Conservation (phyloP, 78 protist species). For the Dictyostelium capitatum region DNA sequence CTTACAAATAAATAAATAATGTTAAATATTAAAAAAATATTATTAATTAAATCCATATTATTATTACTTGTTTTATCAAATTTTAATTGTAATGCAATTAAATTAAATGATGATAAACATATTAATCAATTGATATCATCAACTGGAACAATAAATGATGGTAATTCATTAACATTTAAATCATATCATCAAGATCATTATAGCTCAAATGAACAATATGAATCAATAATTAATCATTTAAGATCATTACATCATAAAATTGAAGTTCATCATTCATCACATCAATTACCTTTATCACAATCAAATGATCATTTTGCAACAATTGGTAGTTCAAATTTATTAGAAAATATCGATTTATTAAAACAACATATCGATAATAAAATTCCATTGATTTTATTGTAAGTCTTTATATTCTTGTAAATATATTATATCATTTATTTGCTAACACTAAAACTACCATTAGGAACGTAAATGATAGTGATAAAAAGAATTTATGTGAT, state of each 20-base stretch:
- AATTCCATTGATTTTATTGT: background rate
- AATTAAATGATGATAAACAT: too few relatives aligned
- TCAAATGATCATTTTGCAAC: background rate
- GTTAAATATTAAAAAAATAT: too few relatives aligned
- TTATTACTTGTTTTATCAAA: too few relatives aligned
- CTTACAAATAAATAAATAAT: too few relatives aligned
- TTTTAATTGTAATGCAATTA: too few relatives aligned
- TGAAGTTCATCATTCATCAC: background rate
- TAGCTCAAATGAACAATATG: background rate
- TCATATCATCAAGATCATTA: background rate
- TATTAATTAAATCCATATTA: too few relatives aligned
- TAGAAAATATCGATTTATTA: background rate
- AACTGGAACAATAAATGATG: too few relatives aligned
- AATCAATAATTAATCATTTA: background rate
- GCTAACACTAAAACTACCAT: too few relatives aligned
- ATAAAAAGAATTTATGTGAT: conserved; percentile 9
- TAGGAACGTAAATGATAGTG: background rate
- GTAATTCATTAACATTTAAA: background rate
- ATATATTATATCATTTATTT: too few relatives aligned
- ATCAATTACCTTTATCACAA: background rate
- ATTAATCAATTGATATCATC: too few relatives aligned
- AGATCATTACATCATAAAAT: background rate
- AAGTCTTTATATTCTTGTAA: background rate
- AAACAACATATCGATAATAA: conserved; percentile 1
- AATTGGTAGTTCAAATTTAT: conserved; percentile 2